Base-by-base conservation (phyloP, 176 grass and related monocot genomes). In the Saccharum spontaneum region DNA sequence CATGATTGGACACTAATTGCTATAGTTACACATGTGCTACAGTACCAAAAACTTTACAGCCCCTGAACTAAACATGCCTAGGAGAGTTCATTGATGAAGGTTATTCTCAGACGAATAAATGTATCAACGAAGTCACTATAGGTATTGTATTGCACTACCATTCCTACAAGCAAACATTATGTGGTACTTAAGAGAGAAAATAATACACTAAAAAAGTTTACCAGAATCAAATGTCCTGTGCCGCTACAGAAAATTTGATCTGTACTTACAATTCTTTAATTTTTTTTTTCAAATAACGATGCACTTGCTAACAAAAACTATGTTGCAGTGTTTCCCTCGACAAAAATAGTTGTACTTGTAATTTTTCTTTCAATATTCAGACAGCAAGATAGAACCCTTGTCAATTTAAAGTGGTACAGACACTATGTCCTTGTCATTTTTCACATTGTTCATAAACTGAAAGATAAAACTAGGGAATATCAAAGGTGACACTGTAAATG, bases 131-230 rank as follows among this genome's bases (percentile, higher is more conserved):
- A 63, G 38, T 45, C 60, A 20, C 39, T 17, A 37, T 34, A 3
- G 39, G 39, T 36, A 80, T 41, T 38, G 33, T 34, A 52, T 66
- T 67, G 13, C 40, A 12, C 22, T 44, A 71, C 5, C 69, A 79
- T 33, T 31, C 7, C 20, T 40, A 33, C 9, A n/a, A 30, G n/a
- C 18, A 74, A 67, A 49, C 28, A 77, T 28, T 14, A 67, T 40
- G 31, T 55, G 36, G 36, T 71, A 52, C 39, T 86, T 39, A 31
- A 28, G 30, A 80, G 37, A 70, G 14, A 69, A 55, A 73, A 9
- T 71, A 70, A 71, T 16, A 66, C 66, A 49, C 66, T 48, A 34
- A 71, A 86, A 63, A 46, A 65, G 17, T 23, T 76, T 86, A 66
- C 12, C 54, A 78, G 24, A 54, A 55, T 17, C 68, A 80, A 79